These are phyloP conservation scores for Cryptosporidium viatorum DNA, from an alignment of 169 alveolate species.

Conservation along the genomic window DNA sequence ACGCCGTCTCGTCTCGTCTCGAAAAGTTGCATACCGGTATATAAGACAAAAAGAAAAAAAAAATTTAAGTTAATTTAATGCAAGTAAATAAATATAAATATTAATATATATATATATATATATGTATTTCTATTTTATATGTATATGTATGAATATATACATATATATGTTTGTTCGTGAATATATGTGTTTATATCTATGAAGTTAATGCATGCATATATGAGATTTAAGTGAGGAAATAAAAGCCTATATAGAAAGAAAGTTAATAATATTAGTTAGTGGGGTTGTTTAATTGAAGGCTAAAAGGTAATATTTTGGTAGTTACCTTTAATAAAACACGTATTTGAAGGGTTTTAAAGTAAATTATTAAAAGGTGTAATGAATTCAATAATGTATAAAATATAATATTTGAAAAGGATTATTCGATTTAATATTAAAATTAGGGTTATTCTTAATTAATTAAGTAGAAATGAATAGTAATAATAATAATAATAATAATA, in stretches of 20 bases:
- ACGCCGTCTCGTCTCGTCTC: constrained; percentile 48
- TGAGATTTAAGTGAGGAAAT: neutral
- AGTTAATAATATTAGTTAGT: no score
- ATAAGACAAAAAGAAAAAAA: constrained; percentile 10
- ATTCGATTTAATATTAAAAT: no score
- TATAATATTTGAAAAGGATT: no score
- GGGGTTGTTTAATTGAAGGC: neutral
- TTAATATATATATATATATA: no score
- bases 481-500: neutral
- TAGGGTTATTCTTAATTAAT: neutral
- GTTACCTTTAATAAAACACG: neutral
- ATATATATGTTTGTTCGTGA: neutral
- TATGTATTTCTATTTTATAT: no score
- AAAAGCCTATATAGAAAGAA: neutral
- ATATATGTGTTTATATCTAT: neutral
- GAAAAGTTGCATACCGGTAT: constrained; percentile 49
- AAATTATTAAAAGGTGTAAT: neutral
- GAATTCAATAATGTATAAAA: neutral
- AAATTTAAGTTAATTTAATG: neutral
- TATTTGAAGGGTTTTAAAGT: neutral
- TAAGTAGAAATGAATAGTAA: neutral
- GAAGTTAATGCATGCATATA: neutral
- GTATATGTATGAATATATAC: no score
- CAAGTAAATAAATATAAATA: neutral
- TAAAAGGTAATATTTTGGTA: neutral